Evolutionary conservation across 768 basidiomycete species (phyloP).

Genomic region (Boletus vinaceobasis): DNA sequence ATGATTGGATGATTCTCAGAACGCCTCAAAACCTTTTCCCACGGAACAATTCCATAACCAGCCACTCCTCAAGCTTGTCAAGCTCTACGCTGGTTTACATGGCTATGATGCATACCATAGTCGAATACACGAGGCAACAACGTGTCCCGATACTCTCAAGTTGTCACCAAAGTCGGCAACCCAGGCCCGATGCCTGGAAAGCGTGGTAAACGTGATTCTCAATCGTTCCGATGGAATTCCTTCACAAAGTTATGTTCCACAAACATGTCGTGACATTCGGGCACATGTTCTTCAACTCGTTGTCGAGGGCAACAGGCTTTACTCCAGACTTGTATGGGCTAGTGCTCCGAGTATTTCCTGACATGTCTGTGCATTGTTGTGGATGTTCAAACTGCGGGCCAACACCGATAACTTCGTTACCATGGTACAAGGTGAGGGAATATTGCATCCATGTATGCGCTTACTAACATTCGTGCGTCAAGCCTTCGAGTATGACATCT

Average conservation of each 20-base stretch:
- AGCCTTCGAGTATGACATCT: conserved; percentile 99
- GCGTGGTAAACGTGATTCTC: too few relatives aligned
- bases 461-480: conserved; percentile 7
- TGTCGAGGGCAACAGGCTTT: too few relatives aligned
- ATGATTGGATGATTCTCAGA: conserved; percentile 13
- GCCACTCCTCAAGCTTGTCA: conserved; percentile 66
- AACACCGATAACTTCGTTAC: background rate
- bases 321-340: too few relatives aligned
- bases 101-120: background rate
- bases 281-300: too few relatives aligned
- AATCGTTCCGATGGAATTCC: too few relatives aligned
- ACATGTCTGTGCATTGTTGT: too few relatives aligned
- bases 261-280: conserved; percentile 67
- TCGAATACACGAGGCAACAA: too few relatives aligned
- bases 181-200: too few relatives aligned
- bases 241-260: too few relatives aligned
- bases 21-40: too few relatives aligned
- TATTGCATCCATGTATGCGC: background rate
- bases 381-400: conserved; percentile 83
- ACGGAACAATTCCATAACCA: conserved; percentile 40
- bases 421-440: conserved; percentile 75
- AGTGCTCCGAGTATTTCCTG: too few relatives aligned
- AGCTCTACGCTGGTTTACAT: too few relatives aligned
- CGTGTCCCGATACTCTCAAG: conserved; percentile 72
- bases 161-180: conserved; percentile 26